A percentile compares a stretch with the other conserved stretches of the same genome.
phyloP scores from a whole-genome alignment of 768 basidiomycete species.

The Pulveroboletus ravenelii region DNA sequence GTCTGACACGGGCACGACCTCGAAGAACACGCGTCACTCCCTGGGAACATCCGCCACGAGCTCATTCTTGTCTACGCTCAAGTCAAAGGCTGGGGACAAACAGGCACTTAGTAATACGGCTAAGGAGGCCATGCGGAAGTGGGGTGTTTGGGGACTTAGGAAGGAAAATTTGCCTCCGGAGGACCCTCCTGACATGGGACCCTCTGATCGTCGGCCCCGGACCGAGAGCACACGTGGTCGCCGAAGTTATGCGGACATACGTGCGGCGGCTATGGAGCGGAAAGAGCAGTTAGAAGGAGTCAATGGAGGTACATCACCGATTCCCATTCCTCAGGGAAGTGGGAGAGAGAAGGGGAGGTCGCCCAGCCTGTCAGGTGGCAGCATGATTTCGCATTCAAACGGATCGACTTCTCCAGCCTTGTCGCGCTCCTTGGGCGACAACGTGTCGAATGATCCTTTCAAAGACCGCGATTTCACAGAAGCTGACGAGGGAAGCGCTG shows the following conservation, averaged over 20 bases:
- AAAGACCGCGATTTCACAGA: constrained; percentile 33
- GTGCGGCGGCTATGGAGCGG: constrained; percentile 70
- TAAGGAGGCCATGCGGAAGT: constrained; percentile 87
- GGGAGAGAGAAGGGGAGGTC: constrained; percentile 24
- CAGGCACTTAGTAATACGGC: constrained; percentile 81
- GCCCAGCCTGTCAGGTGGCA: constrained; percentile 23
- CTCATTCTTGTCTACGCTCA: constrained; percentile 76
- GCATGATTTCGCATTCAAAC: constrained; percentile 22
- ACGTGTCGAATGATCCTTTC: constrained; percentile 20
- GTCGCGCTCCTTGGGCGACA: constrained; percentile 34
- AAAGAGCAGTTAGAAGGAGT: constrained; percentile 33
- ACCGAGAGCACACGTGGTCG: constrained; percentile 40
- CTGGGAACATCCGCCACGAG: constrained; percentile 32
- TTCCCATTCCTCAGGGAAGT: constrained; percentile 29
- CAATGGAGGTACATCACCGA: constrained; percentile 28
- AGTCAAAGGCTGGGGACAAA: constrained; percentile 75
- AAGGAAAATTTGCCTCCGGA: constrained; percentile 43
- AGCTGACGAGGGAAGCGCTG: constrained; percentile 22
- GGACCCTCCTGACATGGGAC: constrained; percentile 40
- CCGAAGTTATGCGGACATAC: constrained; percentile 67
- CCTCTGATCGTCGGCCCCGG: constrained; percentile 33
- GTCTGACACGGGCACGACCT: constrained; percentile 29
- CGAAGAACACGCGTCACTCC: constrained; percentile 41
- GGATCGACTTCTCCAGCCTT: constrained; percentile 27
- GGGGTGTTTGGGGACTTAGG: constrained; percentile 78